These are phyloP conservation scores for Letharia lupina DNA, from an alignment of 495 filamentous ascomycete genomes.

Conservation along the genomic window DNA sequence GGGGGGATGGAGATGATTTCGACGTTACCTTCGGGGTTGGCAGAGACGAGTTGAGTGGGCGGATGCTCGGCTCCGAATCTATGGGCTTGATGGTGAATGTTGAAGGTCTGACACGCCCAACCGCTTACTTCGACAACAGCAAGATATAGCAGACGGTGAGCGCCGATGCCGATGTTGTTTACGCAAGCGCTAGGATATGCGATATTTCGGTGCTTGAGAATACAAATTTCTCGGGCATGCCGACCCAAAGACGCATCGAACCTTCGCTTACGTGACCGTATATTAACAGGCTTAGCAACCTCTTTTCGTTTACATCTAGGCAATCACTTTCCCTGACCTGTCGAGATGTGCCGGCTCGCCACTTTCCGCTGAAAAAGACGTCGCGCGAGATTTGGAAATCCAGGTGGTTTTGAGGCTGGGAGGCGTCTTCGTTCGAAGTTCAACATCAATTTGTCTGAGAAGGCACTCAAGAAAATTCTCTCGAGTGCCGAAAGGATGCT, in stretches of 20 bases:
- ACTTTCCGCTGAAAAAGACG: too few relatives aligned
- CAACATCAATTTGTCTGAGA: not conserved
- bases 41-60: not conserved
- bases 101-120: not conserved
- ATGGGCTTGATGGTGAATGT: not conserved
- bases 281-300: not conserved
- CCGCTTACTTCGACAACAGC: not conserved
- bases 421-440: not conserved
- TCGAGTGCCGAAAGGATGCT: not conserved
- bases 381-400: too few relatives aligned
- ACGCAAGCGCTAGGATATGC: not conserved
- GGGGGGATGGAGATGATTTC: not conserved
- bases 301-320: not conserved
- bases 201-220: not conserved
- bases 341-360: not conserved
- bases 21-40: not conserved
- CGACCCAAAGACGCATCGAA: too few relatives aligned
- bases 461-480: not conserved
- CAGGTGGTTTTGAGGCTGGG: not conserved
- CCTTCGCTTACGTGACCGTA: not conserved
- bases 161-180: too few relatives aligned
- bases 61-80: not conserved
- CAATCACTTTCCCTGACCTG: not conserved
- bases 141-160: not conserved
- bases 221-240: not conserved